Evolutionary conservation across 768 basidiomycete genomes (phyloP).

Genomic region (Tulasnella sp.): DNA sequence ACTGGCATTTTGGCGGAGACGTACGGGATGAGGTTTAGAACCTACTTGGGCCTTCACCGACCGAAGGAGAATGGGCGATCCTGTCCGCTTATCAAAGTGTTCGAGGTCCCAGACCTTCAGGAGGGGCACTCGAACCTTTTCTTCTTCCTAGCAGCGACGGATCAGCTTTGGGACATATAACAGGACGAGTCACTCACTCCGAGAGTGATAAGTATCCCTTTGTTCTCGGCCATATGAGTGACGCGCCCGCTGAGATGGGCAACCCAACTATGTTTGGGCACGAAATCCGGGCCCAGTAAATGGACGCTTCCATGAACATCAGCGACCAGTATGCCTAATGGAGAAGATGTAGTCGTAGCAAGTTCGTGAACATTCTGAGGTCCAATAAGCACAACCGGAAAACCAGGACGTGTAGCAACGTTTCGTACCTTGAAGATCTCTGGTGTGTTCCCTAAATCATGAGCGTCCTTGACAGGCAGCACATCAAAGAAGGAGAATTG

Average conservation of each 20-base stretch:
- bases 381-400: conserved; percentile 28
- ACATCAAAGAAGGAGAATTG: conserved; percentile 86
- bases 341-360: conserved; percentile 51
- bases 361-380: conserved; percentile 44
- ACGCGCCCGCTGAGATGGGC: conserved; percentile 70
- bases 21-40: conserved; percentile 27
- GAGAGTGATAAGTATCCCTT: conserved; percentile 72
- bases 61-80: conserved; percentile 23
- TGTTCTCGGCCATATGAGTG: conserved; percentile 74
- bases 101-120: conserved; percentile 39
- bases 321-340: conserved; percentile 59
- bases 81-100: conserved; percentile 24
- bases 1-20: neutral
- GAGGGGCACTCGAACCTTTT: conserved; percentile 47
- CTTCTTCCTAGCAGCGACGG: conserved; percentile 51
- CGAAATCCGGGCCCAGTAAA: conserved; percentile 61
- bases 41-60: conserved; percentile 27
- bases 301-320: conserved; percentile 80
- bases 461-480: conserved; percentile 59
- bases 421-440: conserved; percentile 62
- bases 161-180: neutral
- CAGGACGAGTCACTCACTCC: conserved; percentile 43
- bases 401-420: neutral
- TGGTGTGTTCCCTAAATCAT: conserved; percentile 62
- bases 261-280: conserved; percentile 58